These are phyloP conservation scores for Pichia sp. DNA, from an alignment of 1,139 yeast genomes.

Conservation along the genomic window DNA sequence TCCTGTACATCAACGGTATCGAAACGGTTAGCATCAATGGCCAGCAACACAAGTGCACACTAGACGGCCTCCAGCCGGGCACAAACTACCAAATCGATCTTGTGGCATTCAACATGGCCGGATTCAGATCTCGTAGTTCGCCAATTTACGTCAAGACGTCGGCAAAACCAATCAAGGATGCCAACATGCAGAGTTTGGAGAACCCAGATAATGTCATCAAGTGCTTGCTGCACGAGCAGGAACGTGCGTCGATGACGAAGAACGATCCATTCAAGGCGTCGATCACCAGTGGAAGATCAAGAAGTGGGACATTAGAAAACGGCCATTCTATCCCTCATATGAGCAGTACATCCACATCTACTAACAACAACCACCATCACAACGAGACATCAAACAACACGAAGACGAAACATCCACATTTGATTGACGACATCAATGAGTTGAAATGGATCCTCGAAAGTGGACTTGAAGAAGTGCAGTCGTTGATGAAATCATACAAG, in stretches of 20 bases:
- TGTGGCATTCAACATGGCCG: slow-evolving; percentile 48
- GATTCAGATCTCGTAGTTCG: slow-evolving; percentile 45
- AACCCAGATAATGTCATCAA: slow-evolving; percentile 31
- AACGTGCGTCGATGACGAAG: slow-evolving; percentile 19
- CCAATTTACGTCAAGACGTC: slow-evolving; percentile 45
- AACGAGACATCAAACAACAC: not conserved
- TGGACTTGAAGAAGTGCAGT: slow-evolving; percentile 48
- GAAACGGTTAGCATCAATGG: slow-evolving; percentile 34
- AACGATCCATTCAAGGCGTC: slow-evolving; percentile 26
- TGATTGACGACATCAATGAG: slow-evolving; percentile 44
- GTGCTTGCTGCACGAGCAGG: slow-evolving; percentile 27
- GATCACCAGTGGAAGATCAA: slow-evolving; percentile 26
- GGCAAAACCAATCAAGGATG: slow-evolving; percentile 11
- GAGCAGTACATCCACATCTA: no score
- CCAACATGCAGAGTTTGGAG: slow-evolving; percentile 22
- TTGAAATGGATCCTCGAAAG: slow-evolving; percentile 47
- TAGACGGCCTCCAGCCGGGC: slow-evolving; percentile 46
- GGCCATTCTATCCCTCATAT: not conserved
- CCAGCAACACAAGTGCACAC: slow-evolving; percentile 37
- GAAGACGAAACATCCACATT: slow-evolving; percentile 25
- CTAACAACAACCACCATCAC: no score
- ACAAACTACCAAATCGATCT: slow-evolving; percentile 55
- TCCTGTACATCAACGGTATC: slow-evolving; percentile 47
- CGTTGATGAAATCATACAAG: slow-evolving; percentile 39
- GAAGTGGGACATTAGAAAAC: slow-evolving; percentile 37